Evolutionary conservation across 2,329 filamentous ascomycete species (phyloP), one percentile per base, ranked within the genome.

Genomic region (Diaporthe eres): DNA sequence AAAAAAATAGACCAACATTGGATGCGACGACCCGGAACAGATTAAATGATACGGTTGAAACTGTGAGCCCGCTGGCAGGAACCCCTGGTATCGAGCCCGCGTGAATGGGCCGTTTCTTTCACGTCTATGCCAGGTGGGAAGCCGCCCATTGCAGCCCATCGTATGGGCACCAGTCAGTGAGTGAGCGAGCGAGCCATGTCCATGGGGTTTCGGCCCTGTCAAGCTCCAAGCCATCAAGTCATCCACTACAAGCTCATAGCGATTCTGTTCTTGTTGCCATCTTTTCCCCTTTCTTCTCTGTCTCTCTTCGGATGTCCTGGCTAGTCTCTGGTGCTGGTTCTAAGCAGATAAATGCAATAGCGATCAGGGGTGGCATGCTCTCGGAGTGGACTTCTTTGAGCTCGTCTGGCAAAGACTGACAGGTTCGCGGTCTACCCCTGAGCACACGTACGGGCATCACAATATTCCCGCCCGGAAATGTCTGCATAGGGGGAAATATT

Each of bases 1-100:
- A 68, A 53, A 63, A 68, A 70, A 58, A 71, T 74, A 67, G 47
- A 55, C 31, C 72, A 71, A 22, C 34, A 28, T 68, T 71, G 74
- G 65, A 75, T 72, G 44, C 42, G 71, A 61, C 58, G 28, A 25
- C 25, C 49, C 68, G 57, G 55, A 63, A 34, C 70, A 58, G 37
- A 34, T 42, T 42, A 55, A 75, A 42, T 72, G 49, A 65, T 25
- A 42, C 53, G 73, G 42, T 49, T 51, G 13, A 73, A 73, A 31
- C 31, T 31, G 49, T 57, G 71, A 65, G 71, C 28, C n/a, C 34
- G 19, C 34, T 57, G 47, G 34, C 60, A 73, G 58, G 28, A 42
- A 39, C 13, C 31, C 47, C n/a, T 13, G 49, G 47, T 53, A 10
- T 34, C 37, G 31, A 57, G 58, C 25, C 28, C 58, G 47, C 19